Evolutionary conservation across 2,329 filamentous ascomycete species (phyloP).

Genomic region (Claviceps cyperi): DNA sequence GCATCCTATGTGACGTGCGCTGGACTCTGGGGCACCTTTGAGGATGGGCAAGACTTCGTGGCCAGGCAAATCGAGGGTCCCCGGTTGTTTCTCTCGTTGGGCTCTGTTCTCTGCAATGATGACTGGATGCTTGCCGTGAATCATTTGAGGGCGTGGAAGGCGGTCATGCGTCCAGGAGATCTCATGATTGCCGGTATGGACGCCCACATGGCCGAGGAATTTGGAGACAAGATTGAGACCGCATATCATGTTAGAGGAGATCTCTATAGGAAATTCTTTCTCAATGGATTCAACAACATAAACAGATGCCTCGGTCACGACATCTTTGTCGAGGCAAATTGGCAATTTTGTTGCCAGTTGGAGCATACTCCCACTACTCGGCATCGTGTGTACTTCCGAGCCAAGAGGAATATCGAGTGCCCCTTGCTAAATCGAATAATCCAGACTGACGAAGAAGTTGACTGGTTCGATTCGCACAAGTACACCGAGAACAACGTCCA

Average conservation of each 20-base stretch:
- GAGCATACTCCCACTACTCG: slow-evolving; percentile 22
- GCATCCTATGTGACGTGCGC: slow-evolving; percentile 18
- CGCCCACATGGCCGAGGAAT: slow-evolving; percentile 19
- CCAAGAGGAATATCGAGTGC: slow-evolving; percentile 19
- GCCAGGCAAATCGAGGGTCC: slow-evolving; percentile 14
- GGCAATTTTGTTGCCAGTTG: slow-evolving; percentile 23
- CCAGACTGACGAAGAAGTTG: slow-evolving; percentile 20
- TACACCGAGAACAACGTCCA: slow-evolving; percentile 22
- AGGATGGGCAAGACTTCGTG: slow-evolving; percentile 20
- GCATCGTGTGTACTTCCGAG: slow-evolving; percentile 25
- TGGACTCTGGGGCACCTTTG: slow-evolving; percentile 27
- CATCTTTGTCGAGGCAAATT: slow-evolving; percentile 22
- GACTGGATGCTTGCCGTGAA: slow-evolving; percentile 20
- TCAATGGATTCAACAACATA: slow-evolving; percentile 24
- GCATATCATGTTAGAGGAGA: slow-evolving; percentile 24
- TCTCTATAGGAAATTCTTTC: slow-evolving; percentile 23
- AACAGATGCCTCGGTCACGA: slow-evolving; percentile 21
- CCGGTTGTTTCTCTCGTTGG: slow-evolving; percentile 25
- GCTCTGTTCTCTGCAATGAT: slow-evolving; percentile 29
- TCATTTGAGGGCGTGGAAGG: slow-evolving; percentile 23
- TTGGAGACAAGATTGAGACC: slow-evolving; percentile 24
- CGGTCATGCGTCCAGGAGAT: slow-evolving; percentile 20
- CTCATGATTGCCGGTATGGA: slow-evolving; percentile 27
- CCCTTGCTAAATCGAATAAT: slow-evolving; percentile 13
- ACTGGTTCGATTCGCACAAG: slow-evolving; percentile 31